Evolutionary conservation across 805 yeast species (phyloP), one percentile per base, ranked within the genome.

Genomic region (Teunomyces cretensis): DNA sequence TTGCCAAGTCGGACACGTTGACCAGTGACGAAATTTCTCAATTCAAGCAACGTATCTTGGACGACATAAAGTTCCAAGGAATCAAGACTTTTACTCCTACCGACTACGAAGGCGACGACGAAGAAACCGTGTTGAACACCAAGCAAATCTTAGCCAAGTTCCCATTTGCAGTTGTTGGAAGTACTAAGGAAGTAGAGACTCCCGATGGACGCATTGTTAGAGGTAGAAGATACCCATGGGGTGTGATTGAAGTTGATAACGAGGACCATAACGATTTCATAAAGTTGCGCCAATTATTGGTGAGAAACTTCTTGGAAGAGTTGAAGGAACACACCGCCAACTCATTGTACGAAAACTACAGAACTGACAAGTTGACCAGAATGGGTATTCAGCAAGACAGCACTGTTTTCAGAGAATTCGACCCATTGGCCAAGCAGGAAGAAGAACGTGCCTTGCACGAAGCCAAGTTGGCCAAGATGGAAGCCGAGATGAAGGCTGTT

Each of bases 211-310:
- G 88, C 64, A 54, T 64, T 36, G 95, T 91, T 37, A 83, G 97
- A 67, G 97, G 96, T 55, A 86, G 99, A 70, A 73, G 80, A 50
- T 92, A 92, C 65, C 97, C 98, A 50, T 94, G 99, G 99, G 98
- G 98, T 54, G 76, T 86, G 16, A 86, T 94, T 58, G 97, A 94
- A 70, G 91, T 94, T 55, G 97, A 90, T 65, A 92, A 94, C 65
- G 94, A 88, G 70, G 82, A 83, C 46, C 97, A 94, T 65, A 86
- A 90, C 65, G 99, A 92, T 69, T 94, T 92, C 65, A 83, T 86
- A 53, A 83, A 83, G 66, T 79, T 92, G 65, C 86, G 97, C 57
- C 95, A 90, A 65, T 76, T 94, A 64, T 78, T 92, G 62, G 78
- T 94, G 50, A 85, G 96, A 74, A 88, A 86, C 67, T 91, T 86